Conservation (phyloP, 371 early-diverging fungal species). For the Mortierella sp. region DNA sequence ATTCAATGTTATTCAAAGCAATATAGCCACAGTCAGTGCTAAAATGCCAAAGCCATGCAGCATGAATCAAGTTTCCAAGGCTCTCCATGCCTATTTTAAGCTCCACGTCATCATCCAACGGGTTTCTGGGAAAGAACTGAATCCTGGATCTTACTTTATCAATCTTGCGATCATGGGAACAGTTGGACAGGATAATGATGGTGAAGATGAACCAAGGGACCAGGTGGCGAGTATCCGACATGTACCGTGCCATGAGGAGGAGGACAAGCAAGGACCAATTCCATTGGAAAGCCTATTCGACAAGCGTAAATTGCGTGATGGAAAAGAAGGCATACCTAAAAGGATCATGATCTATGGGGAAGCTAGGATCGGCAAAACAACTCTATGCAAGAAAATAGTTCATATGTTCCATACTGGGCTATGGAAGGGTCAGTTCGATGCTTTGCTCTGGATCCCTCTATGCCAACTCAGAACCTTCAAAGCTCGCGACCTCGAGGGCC, state of each 20-base stretch:
- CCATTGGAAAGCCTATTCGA: no score
- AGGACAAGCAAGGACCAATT: no score
- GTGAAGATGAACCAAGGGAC: not conserved
- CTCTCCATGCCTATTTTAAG: not conserved
- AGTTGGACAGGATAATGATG: not conserved
- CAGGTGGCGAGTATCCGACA: no score
- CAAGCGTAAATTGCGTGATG: constrained; percentile 7
- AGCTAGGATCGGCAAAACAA: constrained; percentile 5
- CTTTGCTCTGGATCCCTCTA: constrained; percentile 28
- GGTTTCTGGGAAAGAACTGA: not conserved
- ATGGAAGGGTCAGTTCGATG: constrained; percentile 25
- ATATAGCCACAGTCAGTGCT: not conserved
- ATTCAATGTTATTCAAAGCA: no score
- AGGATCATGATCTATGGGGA: constrained; percentile 19
- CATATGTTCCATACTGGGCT: constrained; percentile 9
- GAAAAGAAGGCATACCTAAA: constrained; percentile 15
- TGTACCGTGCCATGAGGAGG: no score
- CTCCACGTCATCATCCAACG: not conserved
- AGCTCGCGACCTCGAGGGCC: constrained; percentile 7
- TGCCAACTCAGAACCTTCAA: constrained; percentile 10
- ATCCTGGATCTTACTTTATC: not conserved
- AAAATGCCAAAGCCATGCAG: not conserved
- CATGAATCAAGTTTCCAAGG: not conserved
- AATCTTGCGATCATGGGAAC: not conserved
- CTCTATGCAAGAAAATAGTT: constrained; percentile 24